Evolutionary conservation across 164 flowering plant species (phyloP).

Genomic region (Kingdonia uniflora): DNA sequence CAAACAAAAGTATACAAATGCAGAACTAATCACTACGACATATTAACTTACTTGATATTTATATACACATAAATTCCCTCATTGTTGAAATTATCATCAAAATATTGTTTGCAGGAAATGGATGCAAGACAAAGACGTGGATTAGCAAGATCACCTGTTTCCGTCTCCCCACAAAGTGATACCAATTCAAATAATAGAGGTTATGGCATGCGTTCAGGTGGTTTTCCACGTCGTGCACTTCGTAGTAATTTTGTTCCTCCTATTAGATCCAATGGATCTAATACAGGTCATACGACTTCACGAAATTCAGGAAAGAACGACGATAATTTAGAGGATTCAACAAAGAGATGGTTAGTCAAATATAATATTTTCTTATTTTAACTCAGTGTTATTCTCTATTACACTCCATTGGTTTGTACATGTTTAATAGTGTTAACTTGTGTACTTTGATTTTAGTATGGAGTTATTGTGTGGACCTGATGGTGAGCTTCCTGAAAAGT

Average conservation of each 20-base stretch:
- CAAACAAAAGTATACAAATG: no score
- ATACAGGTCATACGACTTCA: conserved; percentile 49
- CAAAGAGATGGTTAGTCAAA: conserved; percentile 65
- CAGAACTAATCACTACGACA: no score
- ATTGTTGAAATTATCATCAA: background rate
- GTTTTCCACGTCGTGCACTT: conserved; percentile 65
- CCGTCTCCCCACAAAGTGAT: conserved; percentile 62
- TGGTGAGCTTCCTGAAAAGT: conserved; percentile 96
- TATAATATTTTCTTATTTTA: background rate
- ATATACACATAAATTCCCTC: background rate
- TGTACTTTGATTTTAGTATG: conserved; percentile 37
- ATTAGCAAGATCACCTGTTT: conserved; percentile 49
- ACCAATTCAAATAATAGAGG: conserved; percentile 27
- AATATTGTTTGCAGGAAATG: conserved; percentile 52
- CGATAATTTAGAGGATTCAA: conserved; percentile 75
- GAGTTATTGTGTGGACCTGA: conserved; percentile 92
- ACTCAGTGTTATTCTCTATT: background rate
- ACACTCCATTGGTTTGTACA: background rate
- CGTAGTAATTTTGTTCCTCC: conserved; percentile 96
- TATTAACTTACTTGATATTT: background rate
- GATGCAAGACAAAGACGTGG: conserved; percentile 74
- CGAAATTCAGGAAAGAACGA: conserved; percentile 54
- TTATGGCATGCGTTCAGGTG: conserved; percentile 53
- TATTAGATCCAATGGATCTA: conserved; percentile 64
- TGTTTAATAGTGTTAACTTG: conserved; percentile 5